Percentiles rank a stretch among this genome's conserved stretches.
phyloP scores from a whole-genome alignment of 2,329 filamentous ascomycete species.

The Claviceps cyperi region DNA sequence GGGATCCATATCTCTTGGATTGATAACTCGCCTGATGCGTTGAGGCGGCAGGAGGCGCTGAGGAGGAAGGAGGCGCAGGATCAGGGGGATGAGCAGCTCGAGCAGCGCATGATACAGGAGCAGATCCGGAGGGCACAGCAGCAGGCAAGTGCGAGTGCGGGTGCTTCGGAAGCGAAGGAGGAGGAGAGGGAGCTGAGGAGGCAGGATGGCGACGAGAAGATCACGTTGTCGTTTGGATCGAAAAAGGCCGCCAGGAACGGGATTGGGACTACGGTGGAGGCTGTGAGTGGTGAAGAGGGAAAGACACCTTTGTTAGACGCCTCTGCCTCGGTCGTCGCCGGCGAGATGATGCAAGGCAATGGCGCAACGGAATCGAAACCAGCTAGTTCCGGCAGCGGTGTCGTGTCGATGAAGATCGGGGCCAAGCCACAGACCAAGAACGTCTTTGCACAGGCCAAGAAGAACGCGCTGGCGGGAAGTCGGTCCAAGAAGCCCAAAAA shows the following conservation, averaged over 20 bases:
- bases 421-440: conserved; percentile 59
- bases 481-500: conserved; percentile 46
- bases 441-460: conserved; percentile 53
- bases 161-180: conserved; percentile 26
- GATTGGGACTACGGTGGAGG: not conserved
- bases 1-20: conserved; percentile 81
- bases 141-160: conserved; percentile 26
- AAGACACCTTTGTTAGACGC: conserved; percentile 10
- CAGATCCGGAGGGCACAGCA: conserved; percentile 69
- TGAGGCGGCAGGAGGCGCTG: conserved; percentile 67
- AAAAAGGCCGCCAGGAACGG: conserved; percentile 18
- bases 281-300: conserved; percentile 3
- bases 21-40: conserved; percentile 76
- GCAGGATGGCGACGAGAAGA: conserved; percentile 54
- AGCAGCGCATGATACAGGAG: conserved; percentile 67
- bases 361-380: conserved; percentile 16
- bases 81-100: conserved; percentile 78
- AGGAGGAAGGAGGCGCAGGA: conserved; percentile 74
- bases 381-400: conserved; percentile 15
- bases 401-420: conserved; percentile 52
- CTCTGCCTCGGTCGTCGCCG: conserved; percentile 7
- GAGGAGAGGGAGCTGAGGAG: conserved; percentile 37
- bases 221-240: conserved; percentile 52
- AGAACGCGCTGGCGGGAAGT: conserved; percentile 46
- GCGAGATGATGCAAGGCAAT: conserved; percentile 5